A percentile compares a stretch with the other conserved stretches of the same genome.
Evolutionary conservation across 306 rosid species (phyloP).

Genomic region (Pyrus betulifolia): DNA sequence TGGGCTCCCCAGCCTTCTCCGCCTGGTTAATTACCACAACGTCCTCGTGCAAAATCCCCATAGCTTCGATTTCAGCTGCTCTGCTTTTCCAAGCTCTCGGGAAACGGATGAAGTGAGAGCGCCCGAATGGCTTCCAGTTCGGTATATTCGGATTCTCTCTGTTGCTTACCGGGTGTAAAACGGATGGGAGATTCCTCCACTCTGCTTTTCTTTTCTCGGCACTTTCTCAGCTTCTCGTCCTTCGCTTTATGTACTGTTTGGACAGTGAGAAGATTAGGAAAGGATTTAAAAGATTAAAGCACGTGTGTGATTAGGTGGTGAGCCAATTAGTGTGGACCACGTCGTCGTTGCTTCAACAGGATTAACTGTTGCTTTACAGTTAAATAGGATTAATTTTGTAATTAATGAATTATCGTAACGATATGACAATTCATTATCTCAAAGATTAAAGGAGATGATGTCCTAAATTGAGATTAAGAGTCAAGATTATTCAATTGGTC

Average conservation of each 20-base stretch:
- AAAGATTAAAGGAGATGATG: neutral
- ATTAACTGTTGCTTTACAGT: neutral
- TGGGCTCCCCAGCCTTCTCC: conserved; percentile 38
- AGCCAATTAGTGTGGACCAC: neutral
- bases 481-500: neutral
- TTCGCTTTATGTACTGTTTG: neutral
- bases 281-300: neutral
- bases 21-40: conserved; percentile 30
- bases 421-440: neutral
- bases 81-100: neutral
- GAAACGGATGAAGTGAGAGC: neutral
- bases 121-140: neutral
- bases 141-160: neutral
- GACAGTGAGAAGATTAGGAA: neutral
- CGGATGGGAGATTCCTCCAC: conserved; percentile 7
- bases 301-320: neutral
- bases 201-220: neutral
- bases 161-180: neutral
- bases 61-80: neutral
- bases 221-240: conserved; percentile 10
- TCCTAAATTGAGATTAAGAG: neutral
- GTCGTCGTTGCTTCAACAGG: neutral
- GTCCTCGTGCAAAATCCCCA: conserved; percentile 45
- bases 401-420: too few species aligned
- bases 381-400: neutral